A percentile compares a stretch with the other conserved stretches of the same genome.
Conservation (phyloP, 805 yeast species). For the Starmera amethionina region DNA sequence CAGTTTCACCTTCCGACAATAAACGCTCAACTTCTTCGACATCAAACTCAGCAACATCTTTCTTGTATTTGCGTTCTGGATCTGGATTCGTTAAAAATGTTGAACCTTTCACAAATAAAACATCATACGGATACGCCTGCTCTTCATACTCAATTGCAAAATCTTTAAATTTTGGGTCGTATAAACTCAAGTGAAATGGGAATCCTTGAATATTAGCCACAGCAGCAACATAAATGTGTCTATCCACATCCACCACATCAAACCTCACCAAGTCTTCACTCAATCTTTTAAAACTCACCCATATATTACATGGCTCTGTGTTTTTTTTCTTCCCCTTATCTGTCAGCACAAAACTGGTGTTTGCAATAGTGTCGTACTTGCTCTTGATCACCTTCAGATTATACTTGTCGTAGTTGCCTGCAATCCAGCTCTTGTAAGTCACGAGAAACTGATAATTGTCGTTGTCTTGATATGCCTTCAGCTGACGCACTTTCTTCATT, state of each 20-base stretch:
- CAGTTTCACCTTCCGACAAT: too few species aligned
- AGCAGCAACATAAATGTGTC: not conserved
- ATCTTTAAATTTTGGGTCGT: not conserved
- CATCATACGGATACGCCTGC: not conserved
- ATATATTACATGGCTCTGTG: not conserved
- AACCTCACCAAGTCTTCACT: not conserved
- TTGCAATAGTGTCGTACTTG: not conserved
- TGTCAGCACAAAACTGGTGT: not conserved
- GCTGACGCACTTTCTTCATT: too few species aligned
- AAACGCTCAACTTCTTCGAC: too few species aligned
- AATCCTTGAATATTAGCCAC: not conserved
- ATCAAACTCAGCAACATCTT: too few species aligned
- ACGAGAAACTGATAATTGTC: not conserved
- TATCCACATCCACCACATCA: not conserved
- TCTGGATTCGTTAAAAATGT: not conserved
- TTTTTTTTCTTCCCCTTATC: not conserved
- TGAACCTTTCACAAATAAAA: not conserved
- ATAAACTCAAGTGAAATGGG: not conserved
- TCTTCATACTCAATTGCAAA: not conserved
- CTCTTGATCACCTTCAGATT: not conserved
- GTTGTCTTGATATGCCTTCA: not conserved
- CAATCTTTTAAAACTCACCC: not conserved
- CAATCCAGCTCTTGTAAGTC: not conserved
- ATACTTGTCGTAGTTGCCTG: not conserved
- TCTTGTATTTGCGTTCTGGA: not conserved